Percentiles rank a stretch among this genome's conserved stretches.
phyloP scores from a whole-genome alignment of 257 asterid genomes.

The Jaltomata sinuosa region DNA sequence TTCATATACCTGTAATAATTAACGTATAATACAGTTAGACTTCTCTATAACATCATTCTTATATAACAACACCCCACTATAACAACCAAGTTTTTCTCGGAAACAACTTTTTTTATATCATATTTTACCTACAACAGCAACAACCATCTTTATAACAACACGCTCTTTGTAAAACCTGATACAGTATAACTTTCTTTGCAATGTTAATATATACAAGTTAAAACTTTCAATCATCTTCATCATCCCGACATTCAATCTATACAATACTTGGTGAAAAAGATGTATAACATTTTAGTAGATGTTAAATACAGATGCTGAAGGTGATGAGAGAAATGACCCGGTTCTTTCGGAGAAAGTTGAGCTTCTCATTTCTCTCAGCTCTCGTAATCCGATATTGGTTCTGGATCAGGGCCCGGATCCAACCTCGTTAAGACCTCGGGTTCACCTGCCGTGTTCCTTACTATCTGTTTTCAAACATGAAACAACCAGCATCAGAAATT shows the following conservation, averaged over 20 bases:
- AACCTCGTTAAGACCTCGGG: conserved; percentile 72
- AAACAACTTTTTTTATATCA: not conserved
- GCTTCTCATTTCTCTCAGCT: conserved; percentile 23
- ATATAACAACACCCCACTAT: not conserved
- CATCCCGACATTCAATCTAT: not conserved
- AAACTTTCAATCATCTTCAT: no score
- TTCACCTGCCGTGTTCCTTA: conserved; percentile 49
- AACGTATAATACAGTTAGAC: not conserved
- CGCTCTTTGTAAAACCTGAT: no score
- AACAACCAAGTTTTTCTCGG: not conserved
- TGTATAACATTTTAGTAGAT: not conserved
- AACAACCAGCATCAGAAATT: not conserved
- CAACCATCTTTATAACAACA: not conserved
- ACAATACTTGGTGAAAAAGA: not conserved
- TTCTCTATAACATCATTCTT: not conserved
- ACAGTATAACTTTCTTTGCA: no score
- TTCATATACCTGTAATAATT: not conserved
- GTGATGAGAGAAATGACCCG: not conserved
- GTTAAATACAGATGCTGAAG: not conserved
- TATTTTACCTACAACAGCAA: not conserved
- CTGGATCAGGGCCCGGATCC: conserved; percentile 49
- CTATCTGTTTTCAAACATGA: conserved; percentile 35
- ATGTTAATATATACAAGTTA: no score
- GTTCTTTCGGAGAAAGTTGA: not conserved
- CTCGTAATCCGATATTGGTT: conserved; percentile 38